Evolutionary conservation across 331 rosid species (phyloP), one percentile per base, ranked within the genome.

Genomic region (Malus hybrid): DNA sequence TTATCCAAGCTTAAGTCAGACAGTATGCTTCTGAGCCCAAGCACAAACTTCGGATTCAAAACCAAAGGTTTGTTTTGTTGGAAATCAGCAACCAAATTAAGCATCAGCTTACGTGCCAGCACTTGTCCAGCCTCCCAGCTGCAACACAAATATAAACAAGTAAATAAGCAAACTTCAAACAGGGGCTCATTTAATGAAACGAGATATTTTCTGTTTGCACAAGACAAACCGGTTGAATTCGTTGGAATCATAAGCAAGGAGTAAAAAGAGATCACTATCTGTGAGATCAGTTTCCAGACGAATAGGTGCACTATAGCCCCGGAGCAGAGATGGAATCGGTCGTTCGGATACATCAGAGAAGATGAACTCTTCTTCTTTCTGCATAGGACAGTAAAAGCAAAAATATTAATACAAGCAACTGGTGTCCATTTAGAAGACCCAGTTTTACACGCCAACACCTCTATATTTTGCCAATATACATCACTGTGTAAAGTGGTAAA

Each of bases 91-190:
- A 95, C 99, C 84, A 95, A 83, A 77, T 42, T 78, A 24, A 95
- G 97, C 98, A 95, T 95, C 84, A 95, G 39, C 79, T 89, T 92
- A 22, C 99, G 93, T 22, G 93, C 91, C 81, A 95, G 83, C 71
- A 86, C 83, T 85, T 95, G 99, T 73, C 99, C 99, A 33, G 99
- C 98, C 84, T 95, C 99, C 99, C 99, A 95, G 70, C 99, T 95
- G 82, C 78, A 83, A 29, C 70, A 80, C 71, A 70, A 36, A 61
- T 64, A 79, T 61, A 79, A 77, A 67, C 46, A 36, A 79, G 74
- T 56, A 10, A 6, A 11, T 13, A 61, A 83, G 74, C 50, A 73
- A 76, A 19, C n/a, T 46, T 59, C 55, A 76, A 74, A 59, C 32
- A 73, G 74, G 19, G 63, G 50, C 54, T 50, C 65, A 71, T 80